A percentile compares a stretch with the other conserved stretches of the same genome.
Evolutionary conservation across 441 rosid genomes (phyloP).

Genomic region (Daphne laureola): DNA sequence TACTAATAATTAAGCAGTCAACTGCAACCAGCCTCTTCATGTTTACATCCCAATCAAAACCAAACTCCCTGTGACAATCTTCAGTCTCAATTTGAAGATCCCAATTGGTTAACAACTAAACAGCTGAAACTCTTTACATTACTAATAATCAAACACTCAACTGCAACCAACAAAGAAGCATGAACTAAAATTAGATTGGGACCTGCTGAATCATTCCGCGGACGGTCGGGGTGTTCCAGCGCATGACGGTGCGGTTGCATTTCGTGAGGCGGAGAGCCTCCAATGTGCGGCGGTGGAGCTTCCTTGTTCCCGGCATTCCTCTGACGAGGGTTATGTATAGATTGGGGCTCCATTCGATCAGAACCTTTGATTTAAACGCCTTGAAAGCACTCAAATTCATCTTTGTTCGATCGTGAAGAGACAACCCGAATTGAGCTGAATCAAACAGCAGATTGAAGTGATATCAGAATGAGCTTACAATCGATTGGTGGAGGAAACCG

Average conservation of each 20-base stretch:
- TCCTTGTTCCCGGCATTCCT: conserved; percentile 89
- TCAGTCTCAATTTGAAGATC: too few relatives aligned
- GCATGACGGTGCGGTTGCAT: conserved; percentile 83
- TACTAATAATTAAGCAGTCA: neutral
- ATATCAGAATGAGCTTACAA: too few relatives aligned
- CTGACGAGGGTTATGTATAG: conserved; percentile 79
- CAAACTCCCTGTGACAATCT: too few relatives aligned
- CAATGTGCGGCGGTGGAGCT: conserved; percentile 80
- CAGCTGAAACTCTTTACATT: neutral
- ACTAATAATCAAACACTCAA: neutral
- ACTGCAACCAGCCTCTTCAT: conserved; percentile 29
- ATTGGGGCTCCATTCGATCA: conserved; percentile 71
- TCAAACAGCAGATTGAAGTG: neutral
- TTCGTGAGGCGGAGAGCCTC: conserved; percentile 85
- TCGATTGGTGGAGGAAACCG: too few relatives aligned
- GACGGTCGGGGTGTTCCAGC: conserved; percentile 73
- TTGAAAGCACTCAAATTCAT: conserved; percentile 52
- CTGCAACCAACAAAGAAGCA: neutral
- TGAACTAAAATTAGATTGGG: neutral
- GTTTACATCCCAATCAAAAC: neutral
- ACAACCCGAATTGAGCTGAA: neutral
- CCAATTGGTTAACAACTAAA: neutral
- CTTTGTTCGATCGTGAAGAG: neutral
- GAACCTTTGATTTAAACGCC: conserved; percentile 72
- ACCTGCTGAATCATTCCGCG: conserved; percentile 96